Evolutionary conservation across 1,139 yeast species (phyloP).

Genomic region (Debaryomyces udenii): DNA sequence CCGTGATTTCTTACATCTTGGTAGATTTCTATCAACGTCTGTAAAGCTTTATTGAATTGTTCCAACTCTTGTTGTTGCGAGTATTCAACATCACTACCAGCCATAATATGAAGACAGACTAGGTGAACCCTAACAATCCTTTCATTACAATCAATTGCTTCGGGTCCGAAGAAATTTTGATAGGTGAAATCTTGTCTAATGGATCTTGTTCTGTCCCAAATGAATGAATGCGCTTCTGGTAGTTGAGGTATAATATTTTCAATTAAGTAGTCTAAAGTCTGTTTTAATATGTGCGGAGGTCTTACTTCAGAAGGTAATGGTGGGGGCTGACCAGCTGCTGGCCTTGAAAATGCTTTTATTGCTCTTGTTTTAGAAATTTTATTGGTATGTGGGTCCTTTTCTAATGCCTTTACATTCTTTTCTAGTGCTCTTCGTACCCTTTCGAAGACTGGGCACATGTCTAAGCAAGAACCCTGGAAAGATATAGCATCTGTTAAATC

Average conservation of each 20-base stretch:
- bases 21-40: conserved; percentile 86
- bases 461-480: conserved; percentile 85
- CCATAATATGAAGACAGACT: conserved; percentile 82
- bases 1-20: conserved; percentile 76
- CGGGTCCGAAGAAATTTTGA: conserved; percentile 92
- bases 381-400: conserved; percentile 67
- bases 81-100: conserved; percentile 73
- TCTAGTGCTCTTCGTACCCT: conserved; percentile 87
- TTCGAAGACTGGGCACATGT: conserved; percentile 96
- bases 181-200: conserved; percentile 96
- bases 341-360: conserved; percentile 91
- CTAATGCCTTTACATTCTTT: conserved; percentile 81
- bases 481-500: conserved; percentile 82
- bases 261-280: conserved; percentile 70
- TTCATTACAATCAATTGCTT: conserved; percentile 92
- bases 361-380: conserved; percentile 67
- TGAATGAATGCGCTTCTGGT: conserved; percentile 85
- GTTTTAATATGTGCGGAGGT: conserved; percentile 75
- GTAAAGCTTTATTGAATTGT: conserved; percentile 89
- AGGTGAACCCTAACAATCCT: conserved; percentile 88
- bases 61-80: conserved; percentile 96
- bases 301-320: conserved; percentile 97
- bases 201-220: conserved; percentile 99
- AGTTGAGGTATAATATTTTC: conserved; percentile 62
- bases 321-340: conserved; percentile 98